Percentiles rank a stretch among this genome's conserved stretches.
phyloP scores from a whole-genome alignment of 352 stramenopile genomes.

The Blastocystis sp. region DNA sequence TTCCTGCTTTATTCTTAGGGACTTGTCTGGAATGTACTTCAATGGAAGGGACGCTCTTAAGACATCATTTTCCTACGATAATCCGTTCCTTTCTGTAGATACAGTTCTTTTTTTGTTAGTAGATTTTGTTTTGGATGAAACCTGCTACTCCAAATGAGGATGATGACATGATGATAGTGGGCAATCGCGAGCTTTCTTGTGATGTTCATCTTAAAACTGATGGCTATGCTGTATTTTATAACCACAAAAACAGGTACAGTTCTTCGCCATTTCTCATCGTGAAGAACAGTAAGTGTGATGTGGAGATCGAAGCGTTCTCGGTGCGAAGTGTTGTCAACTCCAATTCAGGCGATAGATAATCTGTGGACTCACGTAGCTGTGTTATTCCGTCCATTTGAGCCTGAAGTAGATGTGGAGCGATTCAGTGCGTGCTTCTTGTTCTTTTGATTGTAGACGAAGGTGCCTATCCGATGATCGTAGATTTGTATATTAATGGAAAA shows the following conservation, averaged over 20 bases:
- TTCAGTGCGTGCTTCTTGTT: background rate
- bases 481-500: slow-evolving; percentile 24
- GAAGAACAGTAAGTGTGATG: background rate
- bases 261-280: background rate
- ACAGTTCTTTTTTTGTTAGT: background rate
- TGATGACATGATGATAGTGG: background rate
- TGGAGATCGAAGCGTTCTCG: slow-evolving; percentile 8
- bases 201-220: background rate
- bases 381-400: background rate
- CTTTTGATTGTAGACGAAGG: background rate
- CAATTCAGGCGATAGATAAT: background rate
- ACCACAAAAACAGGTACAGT: background rate
- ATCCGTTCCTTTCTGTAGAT: background rate
- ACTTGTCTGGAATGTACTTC: background rate
- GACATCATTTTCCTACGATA: background rate
- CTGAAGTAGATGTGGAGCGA: background rate
- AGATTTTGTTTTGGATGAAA: slow-evolving; percentile 54
- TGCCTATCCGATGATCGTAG: slow-evolving; percentile 19
- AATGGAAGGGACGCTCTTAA: background rate
- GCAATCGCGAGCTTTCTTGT: background rate
- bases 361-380: slow-evolving; percentile 35
- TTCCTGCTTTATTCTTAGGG: background rate
- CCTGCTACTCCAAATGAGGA: background rate
- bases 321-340: background rate
- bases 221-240: slow-evolving; percentile 29